Base-by-base conservation (phyloP, 306 rosid species). In the Cucurbita moschata region DNA sequence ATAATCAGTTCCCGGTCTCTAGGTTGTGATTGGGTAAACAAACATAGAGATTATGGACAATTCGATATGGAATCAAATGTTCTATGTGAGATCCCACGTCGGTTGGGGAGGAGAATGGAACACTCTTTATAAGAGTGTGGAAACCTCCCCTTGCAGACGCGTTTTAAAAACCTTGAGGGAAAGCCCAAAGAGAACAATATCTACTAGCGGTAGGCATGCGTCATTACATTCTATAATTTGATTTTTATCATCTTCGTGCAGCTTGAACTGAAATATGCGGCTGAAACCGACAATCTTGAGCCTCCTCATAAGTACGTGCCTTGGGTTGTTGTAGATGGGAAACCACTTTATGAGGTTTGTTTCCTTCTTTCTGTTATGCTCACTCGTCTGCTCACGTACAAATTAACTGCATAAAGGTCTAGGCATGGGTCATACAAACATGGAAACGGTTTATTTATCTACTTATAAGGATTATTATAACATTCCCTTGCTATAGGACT, bases 231-330 rank as follows among this genome's bases (percentile, higher is more conserved):
- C 26, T 18, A 16, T 68, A 7, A 46, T 68, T 21, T 56, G 39
- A 19, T 4, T 68, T 26, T 62, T 57, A 8, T 71, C 43, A 47
- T 84, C 50, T 79, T 46, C 53, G 6, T 85, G 86, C 89, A 94
- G 98, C 86, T 94, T 79, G 92, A 90, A 50, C 88, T 89, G 56
- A 73, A 77, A 61, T 89, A 86, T 77, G 97, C 86, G 53, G 88
- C 86, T 67, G 87, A 89, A 79, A 94, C 97, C n/a, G 61, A 77
- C 61, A 79, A 77, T 53, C 90, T 94, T 58, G 81, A 84, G 73
- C 99, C 99, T 64, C 96, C 97, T 50, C 99, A 94, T 73, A 14
- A 52, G 76, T 89, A 85, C 57, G 97, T 91, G 44, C 99, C 99
- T 5, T 90, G 96, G 97, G 99, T 91, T 68, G 92, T 91, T 78